Evolutionary conservation across 1,139 yeast species (phyloP), one percentile per base, ranked within the genome.

Genomic region (Debaryomycetaceae sp.): DNA sequence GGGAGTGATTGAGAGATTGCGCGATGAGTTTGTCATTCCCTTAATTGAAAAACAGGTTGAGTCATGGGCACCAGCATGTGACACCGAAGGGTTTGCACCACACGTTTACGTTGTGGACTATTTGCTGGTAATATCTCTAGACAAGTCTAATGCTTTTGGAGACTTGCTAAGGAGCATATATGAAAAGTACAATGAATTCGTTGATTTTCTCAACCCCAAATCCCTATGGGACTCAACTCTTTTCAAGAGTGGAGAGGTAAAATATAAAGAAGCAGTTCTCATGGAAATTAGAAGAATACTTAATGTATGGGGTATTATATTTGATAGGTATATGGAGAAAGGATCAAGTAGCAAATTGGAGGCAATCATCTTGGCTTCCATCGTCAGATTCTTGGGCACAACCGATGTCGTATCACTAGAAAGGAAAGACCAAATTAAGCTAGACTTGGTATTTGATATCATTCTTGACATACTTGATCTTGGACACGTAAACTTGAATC

Each of bases 11-110:
- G 35, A 42, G 1, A 49, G 50, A 37, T 45, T 62, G 6, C 45
- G 53, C 1, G 41, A 45, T n/a, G 57, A 58, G 6, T 17, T 51
- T 3, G 49, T 65, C 7, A 35, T 53, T 2, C 67, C 67, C 1
- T 50, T 45, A 11, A 49, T 60, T 9, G 27, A 39, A 8, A 24
- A 42, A 4, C 37, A 44, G 6, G 39, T 57, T 2, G 42, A 49
- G 24, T 36, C 40, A 5, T 60, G 63, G 63, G 36, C 40, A 5
- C 57, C 57, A 3, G 49, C 11, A 8, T 8, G 50, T 9, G 31
- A 24, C 5, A 17, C 30, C 9, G 40, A 40, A 11, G 34, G 41
- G 5, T 23, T 36, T 6, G 44, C 49, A 4, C 53, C 42, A 23
- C 42, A 40, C 30, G 30, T 31, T 34, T 46, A 37, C 30, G 20